Percentiles rank a stretch among this genome's conserved stretches.
Conservation (phyloP, 176 grass and related monocot species). For the Poa pratensis region DNA sequence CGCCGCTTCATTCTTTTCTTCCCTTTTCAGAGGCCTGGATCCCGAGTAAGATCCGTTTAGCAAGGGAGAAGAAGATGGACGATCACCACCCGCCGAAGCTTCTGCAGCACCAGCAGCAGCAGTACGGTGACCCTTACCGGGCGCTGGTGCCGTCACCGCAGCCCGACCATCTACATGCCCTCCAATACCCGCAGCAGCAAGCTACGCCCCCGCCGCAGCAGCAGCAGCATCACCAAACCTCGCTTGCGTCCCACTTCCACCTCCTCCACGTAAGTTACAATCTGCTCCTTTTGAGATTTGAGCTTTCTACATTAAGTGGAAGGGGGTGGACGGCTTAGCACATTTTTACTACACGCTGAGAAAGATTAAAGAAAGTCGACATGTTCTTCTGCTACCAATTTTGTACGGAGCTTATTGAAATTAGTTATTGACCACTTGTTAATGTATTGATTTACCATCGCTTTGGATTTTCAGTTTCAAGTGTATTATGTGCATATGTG, state of each 20-base stretch:
- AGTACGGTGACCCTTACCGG: slow-evolving; percentile 49
- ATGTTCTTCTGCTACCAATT: not conserved
- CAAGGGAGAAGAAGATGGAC: slow-evolving; percentile 44
- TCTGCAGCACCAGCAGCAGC: slow-evolving; percentile 45
- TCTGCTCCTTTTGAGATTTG: not conserved
- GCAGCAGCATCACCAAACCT: slow-evolving; percentile 55
- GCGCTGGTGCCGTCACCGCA: slow-evolving; percentile 51
- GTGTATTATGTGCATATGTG: not conserved
- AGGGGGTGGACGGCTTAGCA: not conserved
- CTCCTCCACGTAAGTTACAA: slow-evolving; percentile 55
- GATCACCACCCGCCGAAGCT: slow-evolving; percentile 39
- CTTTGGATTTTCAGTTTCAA: not conserved
- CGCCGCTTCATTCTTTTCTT: slow-evolving; percentile 5
- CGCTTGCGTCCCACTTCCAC: slow-evolving; percentile 65
- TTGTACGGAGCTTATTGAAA: not conserved
- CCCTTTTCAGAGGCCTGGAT: slow-evolving; percentile 1
- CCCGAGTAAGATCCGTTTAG: not conserved
- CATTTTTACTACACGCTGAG: not conserved
- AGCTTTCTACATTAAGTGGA: not conserved
- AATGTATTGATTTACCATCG: not conserved
- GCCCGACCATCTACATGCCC: slow-evolving; percentile 42
- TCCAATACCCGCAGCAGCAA: slow-evolving; percentile 48
- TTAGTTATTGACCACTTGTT: not conserved
- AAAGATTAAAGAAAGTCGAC: not conserved
- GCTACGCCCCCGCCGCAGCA: slow-evolving; percentile 33